Base-by-base conservation (phyloP, 345 rosid genomes). In the Gossypium ekmanianum region DNA sequence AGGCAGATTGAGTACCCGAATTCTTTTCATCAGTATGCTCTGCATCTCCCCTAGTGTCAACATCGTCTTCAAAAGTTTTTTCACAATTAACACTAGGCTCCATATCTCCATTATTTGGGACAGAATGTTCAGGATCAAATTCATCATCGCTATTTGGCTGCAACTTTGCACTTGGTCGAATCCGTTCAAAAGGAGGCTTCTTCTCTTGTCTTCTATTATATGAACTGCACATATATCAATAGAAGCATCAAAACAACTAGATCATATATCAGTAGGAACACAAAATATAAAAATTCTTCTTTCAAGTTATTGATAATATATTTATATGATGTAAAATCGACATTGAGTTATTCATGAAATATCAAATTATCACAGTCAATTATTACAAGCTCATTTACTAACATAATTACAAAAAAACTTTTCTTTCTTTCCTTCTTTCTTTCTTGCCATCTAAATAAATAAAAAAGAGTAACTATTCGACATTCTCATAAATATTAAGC, bases 171-270 rank as follows among this genome's bases (percentile, higher is more conserved):
- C 27, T 75, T 7, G 81, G 67, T 9, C 86, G 80, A 61, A 79
- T 82, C 67, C 76, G 83, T 77, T 85, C 78, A 16, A 87, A 76
- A 34, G 86, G 81, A 3, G 79, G 80, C 82, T 89, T 89, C 84
- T 89, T 90, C 75, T 80, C 81, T 61, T 81, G 89, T 69, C 85
- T 81, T 86, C 77, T 88, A 51, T 59, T 58, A 44, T n/a, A 77
- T 0, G 87, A 85, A 79, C 94, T 82, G 83, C 63, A 65, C 13
- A 72, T 48, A 71, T 41, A 59, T 76, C 56, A 48, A 44, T n/a
- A 29, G 24, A 2, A 66, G 9, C 58, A 34, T 27, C 45, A 65
- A 73, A 10, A 20, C 43, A 65, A 26, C 11, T 2, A 39, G 18
- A 34, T n/a, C 27, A 34, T 59, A 73, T 26, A 61, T 47, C 27